A percentile compares a stretch with the other conserved stretches of the same genome.
phyloP scores from a whole-genome alignment of 768 basidiomycete genomes.

The Hygrophorus russula region DNA sequence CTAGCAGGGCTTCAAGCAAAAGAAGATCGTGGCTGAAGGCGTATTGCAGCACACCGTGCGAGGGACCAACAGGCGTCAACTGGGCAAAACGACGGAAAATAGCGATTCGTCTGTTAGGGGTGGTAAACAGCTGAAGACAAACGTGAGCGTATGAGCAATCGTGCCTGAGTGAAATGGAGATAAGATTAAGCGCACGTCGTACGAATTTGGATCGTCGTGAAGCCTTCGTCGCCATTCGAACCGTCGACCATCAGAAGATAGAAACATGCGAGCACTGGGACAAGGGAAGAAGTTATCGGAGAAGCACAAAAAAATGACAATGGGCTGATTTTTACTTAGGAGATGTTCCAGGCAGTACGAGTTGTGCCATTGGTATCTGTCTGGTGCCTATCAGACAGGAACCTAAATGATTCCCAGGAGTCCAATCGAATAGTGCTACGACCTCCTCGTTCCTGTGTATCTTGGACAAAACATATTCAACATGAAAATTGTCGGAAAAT shows the following conservation, averaged over 20 bases:
- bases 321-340: slow-evolving; percentile 27
- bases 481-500: slow-evolving; percentile 5
- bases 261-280: slow-evolving; percentile 49
- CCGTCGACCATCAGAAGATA: slow-evolving; percentile 40
- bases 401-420: slow-evolving; percentile 42
- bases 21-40: slow-evolving; percentile 49
- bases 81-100: slow-evolving; percentile 43
- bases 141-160: slow-evolving; percentile 9
- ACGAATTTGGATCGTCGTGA: slow-evolving; percentile 34
- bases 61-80: slow-evolving; percentile 48
- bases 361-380: slow-evolving; percentile 49
- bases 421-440: slow-evolving; percentile 39
- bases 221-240: slow-evolving; percentile 55
- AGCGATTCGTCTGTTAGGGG: slow-evolving; percentile 40
- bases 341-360: slow-evolving; percentile 42
- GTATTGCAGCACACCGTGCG: slow-evolving; percentile 54
- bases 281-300: slow-evolving; percentile 7
- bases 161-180: slow-evolving; percentile 2
- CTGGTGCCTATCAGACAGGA: slow-evolving; percentile 44
- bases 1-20: slow-evolving; percentile 50
- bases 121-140: slow-evolving; percentile 31
- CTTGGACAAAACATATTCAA: slow-evolving; percentile 4
- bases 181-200: slow-evolving; percentile 38
- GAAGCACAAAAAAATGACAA: slow-evolving; percentile 7
- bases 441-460: slow-evolving; percentile 23